Conservation (phyloP, 371 early-diverging fungal species). For the Mucor lusitanicus region DNA sequence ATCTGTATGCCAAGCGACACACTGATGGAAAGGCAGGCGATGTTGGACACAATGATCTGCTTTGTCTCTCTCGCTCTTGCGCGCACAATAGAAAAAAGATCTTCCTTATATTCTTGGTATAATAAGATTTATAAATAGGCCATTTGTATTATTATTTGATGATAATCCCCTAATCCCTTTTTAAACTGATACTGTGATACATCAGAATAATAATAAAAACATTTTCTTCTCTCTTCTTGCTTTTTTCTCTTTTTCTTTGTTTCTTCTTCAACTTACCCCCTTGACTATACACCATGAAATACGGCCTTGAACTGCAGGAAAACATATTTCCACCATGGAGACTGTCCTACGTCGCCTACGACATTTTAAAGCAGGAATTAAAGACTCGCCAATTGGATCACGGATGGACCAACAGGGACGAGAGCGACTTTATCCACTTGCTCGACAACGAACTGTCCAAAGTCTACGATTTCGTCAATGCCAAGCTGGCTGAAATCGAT, state of each 20-base stretch:
- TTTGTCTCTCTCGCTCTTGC: neutral
- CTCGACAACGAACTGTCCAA: conserved; percentile 86
- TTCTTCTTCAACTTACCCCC: neutral
- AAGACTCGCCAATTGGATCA: conserved; percentile 54
- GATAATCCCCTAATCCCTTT: conserved; percentile 3
- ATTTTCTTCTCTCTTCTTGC: neutral
- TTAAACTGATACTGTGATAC: conserved; percentile 1
- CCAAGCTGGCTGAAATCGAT: conserved; percentile 81
- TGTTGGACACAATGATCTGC: neutral
- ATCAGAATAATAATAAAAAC: conserved; percentile 1
- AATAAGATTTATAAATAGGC: conserved; percentile 2
- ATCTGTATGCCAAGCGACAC: too few species aligned
- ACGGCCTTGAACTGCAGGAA: conserved; percentile 46
- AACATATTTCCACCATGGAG: conserved; percentile 69
- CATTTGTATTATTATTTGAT: conserved; percentile 1
- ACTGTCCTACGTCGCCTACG: conserved; percentile 92
- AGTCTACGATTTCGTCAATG: conserved; percentile 49
- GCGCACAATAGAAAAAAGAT: neutral
- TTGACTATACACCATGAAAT: conserved; percentile 38
- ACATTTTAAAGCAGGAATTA: conserved; percentile 82
- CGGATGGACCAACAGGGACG: conserved; percentile 65
- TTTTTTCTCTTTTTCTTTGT: conserved; percentile 12
- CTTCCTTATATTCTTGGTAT: neutral
- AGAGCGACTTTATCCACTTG: conserved; percentile 76
- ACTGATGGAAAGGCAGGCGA: neutral